phyloP scores from a whole-genome alignment of 805 yeast species.

The Candida broadrunensis region DNA sequence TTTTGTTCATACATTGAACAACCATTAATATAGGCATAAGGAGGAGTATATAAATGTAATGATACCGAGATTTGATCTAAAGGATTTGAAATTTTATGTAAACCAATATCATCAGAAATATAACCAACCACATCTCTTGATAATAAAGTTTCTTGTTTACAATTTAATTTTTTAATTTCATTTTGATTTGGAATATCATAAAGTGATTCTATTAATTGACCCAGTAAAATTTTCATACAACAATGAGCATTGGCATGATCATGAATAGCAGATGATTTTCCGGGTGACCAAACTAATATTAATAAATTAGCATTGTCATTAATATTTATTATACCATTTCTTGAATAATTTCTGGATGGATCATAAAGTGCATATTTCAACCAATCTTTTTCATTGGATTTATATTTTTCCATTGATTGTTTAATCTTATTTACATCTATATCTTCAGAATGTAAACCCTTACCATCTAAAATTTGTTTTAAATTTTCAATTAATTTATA shows the following conservation, averaged over 20 bases:
- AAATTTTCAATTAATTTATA: conserved; percentile 26
- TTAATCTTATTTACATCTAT: conserved; percentile 50
- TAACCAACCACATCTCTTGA: conserved; percentile 52
- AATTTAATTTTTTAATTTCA: conserved; percentile 21
- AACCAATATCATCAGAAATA: conserved; percentile 63
- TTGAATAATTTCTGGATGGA: conserved; percentile 44
- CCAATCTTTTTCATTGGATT: conserved; percentile 55
- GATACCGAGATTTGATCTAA: conserved; percentile 49
- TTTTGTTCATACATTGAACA: conserved; percentile 49
- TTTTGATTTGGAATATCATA: conserved; percentile 46
- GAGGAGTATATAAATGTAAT: conserved; percentile 74
- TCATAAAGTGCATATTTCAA: conserved; percentile 53
- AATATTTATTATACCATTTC: conserved; percentile 74
- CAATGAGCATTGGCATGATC: conserved; percentile 80
- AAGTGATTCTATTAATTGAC: conserved; percentile 54
- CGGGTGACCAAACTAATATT: conserved; percentile 70
- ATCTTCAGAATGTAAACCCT: conserved; percentile 42
- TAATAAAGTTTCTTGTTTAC: conserved; percentile 25
- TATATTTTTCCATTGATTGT: conserved; percentile 46
- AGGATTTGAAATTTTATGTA: conserved; percentile 60
- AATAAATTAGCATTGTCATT: conserved; percentile 69
- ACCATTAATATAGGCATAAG: conserved; percentile 63
- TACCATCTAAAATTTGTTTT: conserved; percentile 24
- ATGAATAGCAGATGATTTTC: conserved; percentile 60
- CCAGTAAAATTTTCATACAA: conserved; percentile 65